These are phyloP conservation scores for Phialophora macrospora DNA, from an alignment of 2,329 filamentous ascomycete genomes.

Conservation along the genomic window DNA sequence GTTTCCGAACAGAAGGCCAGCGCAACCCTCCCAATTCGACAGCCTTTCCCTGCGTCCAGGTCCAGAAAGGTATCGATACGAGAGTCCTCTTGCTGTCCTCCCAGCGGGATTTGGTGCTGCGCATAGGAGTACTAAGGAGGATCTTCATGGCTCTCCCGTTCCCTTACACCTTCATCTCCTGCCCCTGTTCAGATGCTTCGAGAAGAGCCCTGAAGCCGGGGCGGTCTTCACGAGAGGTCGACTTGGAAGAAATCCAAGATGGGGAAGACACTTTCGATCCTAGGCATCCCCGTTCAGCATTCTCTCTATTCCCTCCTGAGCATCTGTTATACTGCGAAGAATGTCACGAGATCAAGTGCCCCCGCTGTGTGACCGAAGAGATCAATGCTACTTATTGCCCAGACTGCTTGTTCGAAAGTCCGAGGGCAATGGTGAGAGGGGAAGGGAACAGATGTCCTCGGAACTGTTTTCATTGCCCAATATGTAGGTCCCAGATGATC, in stretches of 20 bases:
- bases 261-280: conserved; percentile 86
- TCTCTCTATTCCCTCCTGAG: conserved; percentile 89
- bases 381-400: conserved; percentile 95
- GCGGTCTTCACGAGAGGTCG: conserved; percentile 37
- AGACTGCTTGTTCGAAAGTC: conserved; percentile 92
- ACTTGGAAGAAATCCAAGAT: conserved; percentile 61
- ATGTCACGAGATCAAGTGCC: conserved; percentile 93
- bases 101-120: not conserved
- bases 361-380: conserved; percentile 88
- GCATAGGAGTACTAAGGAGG: not conserved
- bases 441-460: conserved; percentile 94
- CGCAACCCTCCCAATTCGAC: not conserved
- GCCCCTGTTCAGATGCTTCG: conserved; percentile 58
- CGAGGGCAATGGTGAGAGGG: conserved; percentile 86
- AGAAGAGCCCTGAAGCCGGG: conserved; percentile 32
- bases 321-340: conserved; percentile 96
- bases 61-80: not conserved
- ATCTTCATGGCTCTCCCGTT: conserved; percentile 60
- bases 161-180: conserved; percentile 69
- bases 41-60: not conserved
- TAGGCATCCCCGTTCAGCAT: conserved; percentile 80
- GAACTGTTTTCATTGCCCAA: conserved; percentile 93
- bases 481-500: conserved; percentile 80
- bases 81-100: not conserved
- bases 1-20: not conserved